Evolutionary conservation across 1,284 basidiomycete species (phyloP), one percentile per base, ranked within the genome.

Genomic region (Puccinia polysora): DNA sequence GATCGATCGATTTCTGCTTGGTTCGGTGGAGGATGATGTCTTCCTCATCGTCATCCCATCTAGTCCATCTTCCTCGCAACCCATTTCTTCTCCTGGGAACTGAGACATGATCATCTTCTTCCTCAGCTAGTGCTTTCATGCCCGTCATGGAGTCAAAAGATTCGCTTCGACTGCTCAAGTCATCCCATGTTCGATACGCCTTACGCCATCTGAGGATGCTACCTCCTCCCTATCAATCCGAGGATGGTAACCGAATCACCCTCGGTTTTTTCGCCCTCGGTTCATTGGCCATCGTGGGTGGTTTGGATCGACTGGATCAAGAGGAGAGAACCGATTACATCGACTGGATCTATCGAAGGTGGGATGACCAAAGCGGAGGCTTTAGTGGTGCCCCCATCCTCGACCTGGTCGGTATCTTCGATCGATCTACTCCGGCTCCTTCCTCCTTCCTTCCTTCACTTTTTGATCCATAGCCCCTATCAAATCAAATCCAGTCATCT

Each of bases 271-370:
- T 94, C 78, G 89, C 88, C 75, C 81, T 94, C 15, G 88, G 89
- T 0, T 84, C 85, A 0, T 81, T 94, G 32, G 91, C 92, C 77
- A 81, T 94, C 18, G 82, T 90, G 6, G 86, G 84, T 8, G 77
- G 89, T 2, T 78, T 84, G 10, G 79, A 81, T 5, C 84, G 84
- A 73, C 83, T 83, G 3, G 83, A 78, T 4, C 77, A 82, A 8
- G 76, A 78, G 5, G 86, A 89, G 71, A 84, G 85, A n/a, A 80
- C 84, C 40, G 79, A 78, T 2, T 93, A 89, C 89, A 82, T 81
- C 68, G 83, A 86, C 65, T 96, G 93, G 92, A 85, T 97, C 60
- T 96, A 92, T 89, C 84, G 83, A 15, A 87, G 93, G 78, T 89
- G 93, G 76, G 84, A 84, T 52, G 81, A 81, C 78, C 55, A 75